Conservation (phyloP, 2,329 filamentous ascomycete species). For the Cladosporium halotolerans region DNA sequence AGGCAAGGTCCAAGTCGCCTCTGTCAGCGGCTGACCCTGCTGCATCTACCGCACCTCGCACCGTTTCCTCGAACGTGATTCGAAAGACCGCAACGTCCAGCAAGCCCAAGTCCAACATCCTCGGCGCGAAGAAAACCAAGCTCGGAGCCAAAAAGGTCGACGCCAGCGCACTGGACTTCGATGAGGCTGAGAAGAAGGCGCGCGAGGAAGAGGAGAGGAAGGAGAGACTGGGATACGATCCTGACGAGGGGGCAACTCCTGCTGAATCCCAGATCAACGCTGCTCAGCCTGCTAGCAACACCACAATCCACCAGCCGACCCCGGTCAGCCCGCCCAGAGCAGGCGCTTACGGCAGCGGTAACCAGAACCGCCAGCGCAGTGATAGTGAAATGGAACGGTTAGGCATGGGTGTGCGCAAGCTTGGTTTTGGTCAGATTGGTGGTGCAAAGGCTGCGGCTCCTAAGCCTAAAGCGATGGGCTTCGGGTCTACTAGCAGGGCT, state of each 20-base stretch:
- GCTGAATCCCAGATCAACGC: conserved; percentile 35
- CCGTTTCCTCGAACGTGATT: conserved; percentile 72
- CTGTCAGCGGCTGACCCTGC: conserved; percentile 55
- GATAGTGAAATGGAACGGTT: conserved; percentile 79
- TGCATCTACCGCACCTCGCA: conserved; percentile 60
- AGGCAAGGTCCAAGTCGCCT: conserved; percentile 75
- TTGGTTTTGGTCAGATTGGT: conserved; percentile 84
- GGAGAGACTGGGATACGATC: conserved; percentile 90
- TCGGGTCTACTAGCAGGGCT: conserved; percentile 63
- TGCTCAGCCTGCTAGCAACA: conserved; percentile 43
- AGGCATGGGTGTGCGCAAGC: conserved; percentile 77
- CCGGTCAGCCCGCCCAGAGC: conserved; percentile 61
- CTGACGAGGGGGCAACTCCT: conserved; percentile 67
- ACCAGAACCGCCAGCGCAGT: conserved; percentile 42
- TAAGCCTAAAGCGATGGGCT: conserved; percentile 73
- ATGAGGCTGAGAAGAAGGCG: conserved; percentile 93
- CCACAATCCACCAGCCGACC: conserved; percentile 65
- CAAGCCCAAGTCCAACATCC: conserved; percentile 56
- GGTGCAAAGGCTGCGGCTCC: conserved; percentile 48
- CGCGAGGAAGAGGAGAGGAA: conserved; percentile 96
- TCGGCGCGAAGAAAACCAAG: conserved; percentile 65
- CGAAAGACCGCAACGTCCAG: conserved; percentile 63
- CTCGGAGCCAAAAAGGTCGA: conserved; percentile 66
- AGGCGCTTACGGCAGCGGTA: conserved; percentile 57
- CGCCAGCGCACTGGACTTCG: conserved; percentile 77